phyloP scores from a whole-genome alignment of 1,284 basidiomycete genomes.

The Microbotryomycetes sp. region DNA sequence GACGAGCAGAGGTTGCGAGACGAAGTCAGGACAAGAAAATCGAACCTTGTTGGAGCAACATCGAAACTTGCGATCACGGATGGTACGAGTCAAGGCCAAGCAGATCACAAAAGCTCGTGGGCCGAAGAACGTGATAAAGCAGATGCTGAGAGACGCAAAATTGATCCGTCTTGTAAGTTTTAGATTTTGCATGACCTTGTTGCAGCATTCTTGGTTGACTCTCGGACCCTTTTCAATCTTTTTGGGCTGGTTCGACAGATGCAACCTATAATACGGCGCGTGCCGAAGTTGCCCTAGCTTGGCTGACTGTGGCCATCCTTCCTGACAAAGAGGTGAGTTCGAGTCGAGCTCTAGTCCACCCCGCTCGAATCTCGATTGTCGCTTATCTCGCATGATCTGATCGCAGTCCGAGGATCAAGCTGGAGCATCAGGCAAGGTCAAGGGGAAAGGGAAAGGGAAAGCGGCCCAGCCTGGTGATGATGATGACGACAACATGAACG shows the following conservation, averaged over 20 bases:
- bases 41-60: slow-evolving; percentile 15
- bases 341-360: not conserved
- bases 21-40: slow-evolving; percentile 50
- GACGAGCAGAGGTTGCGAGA: slow-evolving; percentile 49
- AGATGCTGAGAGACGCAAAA: slow-evolving; percentile 47
- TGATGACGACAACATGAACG: not conserved
- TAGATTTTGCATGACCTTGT: not conserved
- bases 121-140: slow-evolving; percentile 51
- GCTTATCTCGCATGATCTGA: not conserved
- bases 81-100: not conserved
- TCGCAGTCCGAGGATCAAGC: slow-evolving; percentile 1
- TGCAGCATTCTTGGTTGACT: too few species aligned
- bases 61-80: not conserved
- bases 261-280: slow-evolving; percentile 66
- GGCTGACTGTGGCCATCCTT: slow-evolving; percentile 68
- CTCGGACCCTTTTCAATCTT: not conserved
- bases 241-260: slow-evolving; percentile 42
- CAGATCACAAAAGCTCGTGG: slow-evolving; percentile 52
- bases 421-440: not conserved
- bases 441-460: slow-evolving; percentile 24
- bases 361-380: not conserved
- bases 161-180: slow-evolving; percentile 20
- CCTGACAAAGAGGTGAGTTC: slow-evolving; percentile 53
- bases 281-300: slow-evolving; percentile 71
- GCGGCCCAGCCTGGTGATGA: too few species aligned